Percentiles rank a stretch among this genome's conserved stretches.
Conservation (phyloP, 208 protist species). For the Leptomonas pyrrhocoris region DNA sequence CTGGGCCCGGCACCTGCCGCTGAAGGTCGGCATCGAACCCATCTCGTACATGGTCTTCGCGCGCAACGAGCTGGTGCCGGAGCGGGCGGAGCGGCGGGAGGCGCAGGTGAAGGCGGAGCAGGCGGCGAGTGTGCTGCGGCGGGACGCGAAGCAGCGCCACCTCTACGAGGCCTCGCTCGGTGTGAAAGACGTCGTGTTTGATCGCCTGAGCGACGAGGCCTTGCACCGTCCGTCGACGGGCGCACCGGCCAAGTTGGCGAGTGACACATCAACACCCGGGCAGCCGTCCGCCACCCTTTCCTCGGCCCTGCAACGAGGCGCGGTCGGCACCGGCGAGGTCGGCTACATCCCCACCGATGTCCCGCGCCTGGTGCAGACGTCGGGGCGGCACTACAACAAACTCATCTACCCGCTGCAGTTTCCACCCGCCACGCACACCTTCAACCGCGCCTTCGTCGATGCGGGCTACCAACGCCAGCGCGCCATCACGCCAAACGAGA, state of each 20-base stretch:
- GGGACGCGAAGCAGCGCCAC: slow-evolving; percentile 62
- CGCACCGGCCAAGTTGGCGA: slow-evolving; percentile 57
- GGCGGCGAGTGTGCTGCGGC: slow-evolving; percentile 34
- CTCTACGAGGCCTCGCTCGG: slow-evolving; percentile 69
- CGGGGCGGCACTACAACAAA: slow-evolving; percentile 61
- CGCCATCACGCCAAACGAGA: slow-evolving; percentile 79
- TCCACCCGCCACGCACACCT: slow-evolving; percentile 77
- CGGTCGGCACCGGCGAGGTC: slow-evolving; percentile 52
- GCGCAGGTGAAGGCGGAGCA: slow-evolving; percentile 42
- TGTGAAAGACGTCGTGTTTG: slow-evolving; percentile 88
- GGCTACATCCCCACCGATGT: slow-evolving; percentile 74
- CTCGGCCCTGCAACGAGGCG: slow-evolving; percentile 30
- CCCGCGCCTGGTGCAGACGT: slow-evolving; percentile 60
- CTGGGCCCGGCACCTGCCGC: slow-evolving; percentile 79
- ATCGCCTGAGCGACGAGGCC: slow-evolving; percentile 85
- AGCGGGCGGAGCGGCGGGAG: slow-evolving; percentile 68
- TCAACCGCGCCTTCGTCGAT: slow-evolving; percentile 86
- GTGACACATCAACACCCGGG: background rate
- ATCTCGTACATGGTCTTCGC: slow-evolving; percentile 87
- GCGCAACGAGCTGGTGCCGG: slow-evolving; percentile 85
- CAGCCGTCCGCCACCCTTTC: slow-evolving; percentile 1
- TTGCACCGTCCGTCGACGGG: slow-evolving; percentile 73
- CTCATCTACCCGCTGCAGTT: slow-evolving; percentile 80
- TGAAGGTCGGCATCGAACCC: slow-evolving; percentile 86
- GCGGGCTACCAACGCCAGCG: slow-evolving; percentile 83